Base-by-base conservation (phyloP, 163 green algal genomes). In the Scenedesmus sp. region DNA sequence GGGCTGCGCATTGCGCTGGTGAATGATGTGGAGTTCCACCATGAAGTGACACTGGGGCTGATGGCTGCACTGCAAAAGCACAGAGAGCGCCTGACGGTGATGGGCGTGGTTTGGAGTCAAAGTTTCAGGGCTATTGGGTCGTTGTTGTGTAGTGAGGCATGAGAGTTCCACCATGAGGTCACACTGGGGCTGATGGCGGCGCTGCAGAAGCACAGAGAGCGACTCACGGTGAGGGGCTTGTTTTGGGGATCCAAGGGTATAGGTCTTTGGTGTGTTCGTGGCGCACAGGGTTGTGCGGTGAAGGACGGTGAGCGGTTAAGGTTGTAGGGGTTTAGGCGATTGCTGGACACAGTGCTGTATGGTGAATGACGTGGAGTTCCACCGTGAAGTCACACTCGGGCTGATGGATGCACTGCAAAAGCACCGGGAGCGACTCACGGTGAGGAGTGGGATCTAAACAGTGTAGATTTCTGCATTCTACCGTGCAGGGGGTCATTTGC, bases 331-430 rank as follows among this genome's bases (percentile, higher is more conserved):
- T 46, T 46, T 46, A 46, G 34, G 34, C 34, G 34, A 46, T 46
- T 46, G 34, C 34, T 46, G 34, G 34, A 46, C 34, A 46, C 34
- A 46, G 34, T 46, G 34, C 34, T 46, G 34, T 46, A 46, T 46
- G 34, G 90, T 93, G 34, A 93, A 93, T 82, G 90, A 93, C 70
- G 90, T 93, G 1, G 84, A 88, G 46, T 82, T 82, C 26, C 84
- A 89, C 54, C 88, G 82, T 84, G 73, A 93, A 15, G 90, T 93
- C 20, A 88, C 84, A 7, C 70, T 91, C 76, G 84, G 90, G 20
- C 52, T 93, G 57, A 84, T 91, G 23, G 34, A 18, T 2, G 90
- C 90, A 54, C 90, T 93, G 85, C 84, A 88, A 60, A 23, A 76
- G 59, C 84, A 87, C 74, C 77, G 55, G 26, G 54, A 74, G 13